Base-by-base conservation (phyloP, 257 asterid genomes). In the Solanum appendiculatum region DNA sequence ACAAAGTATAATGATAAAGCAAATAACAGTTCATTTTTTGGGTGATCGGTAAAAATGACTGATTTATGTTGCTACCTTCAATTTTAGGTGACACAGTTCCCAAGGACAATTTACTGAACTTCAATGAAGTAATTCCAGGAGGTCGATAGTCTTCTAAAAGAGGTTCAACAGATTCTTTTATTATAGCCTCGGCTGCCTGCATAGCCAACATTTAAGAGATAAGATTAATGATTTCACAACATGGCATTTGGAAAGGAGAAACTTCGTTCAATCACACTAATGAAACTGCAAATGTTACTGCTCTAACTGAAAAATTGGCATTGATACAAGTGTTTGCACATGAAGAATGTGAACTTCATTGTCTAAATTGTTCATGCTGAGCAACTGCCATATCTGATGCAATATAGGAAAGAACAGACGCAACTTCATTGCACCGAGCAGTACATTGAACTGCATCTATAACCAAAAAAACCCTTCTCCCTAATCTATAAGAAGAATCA, bases 71-170 rank as follows among this genome's bases (percentile, higher is more conserved):
- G 85, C 63, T 89, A 97, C 99, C 99, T 94, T 97, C 99, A 90
- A 97, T 95, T 91, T 97, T 97, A 44, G 99, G 99, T 83, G 99
- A 96, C 92, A 97, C 99, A 51, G 96, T 95, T 90, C 99, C 99
- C 72, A 97, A 97, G 80, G 99, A 93, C 84, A 97, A 89, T 92
- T 95, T 97, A 92, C 95, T 94, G 94, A 97, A 97, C 88, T 95
- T 95, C 93, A 97, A 89, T 48, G 98, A 94, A 36, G 95, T 91
- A 80, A 97, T 97, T 81, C 98, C 99, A 25, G 98, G 88, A 58
- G 98, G 98, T 42, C 98, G 97, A 90, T 97, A 97, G 74, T 94
- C 98, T 93, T 97, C 99, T 93, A 97, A 90, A 82, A 97, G 90
- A 27, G 99, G 99, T 91, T 97, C 99, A 85, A 97, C 99, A 54